Percentiles rank a stretch among this genome's conserved stretches.
Evolutionary conservation across 2,329 filamentous ascomycete species (phyloP).

Genomic region (Neofusicoccum cordaticola): DNA sequence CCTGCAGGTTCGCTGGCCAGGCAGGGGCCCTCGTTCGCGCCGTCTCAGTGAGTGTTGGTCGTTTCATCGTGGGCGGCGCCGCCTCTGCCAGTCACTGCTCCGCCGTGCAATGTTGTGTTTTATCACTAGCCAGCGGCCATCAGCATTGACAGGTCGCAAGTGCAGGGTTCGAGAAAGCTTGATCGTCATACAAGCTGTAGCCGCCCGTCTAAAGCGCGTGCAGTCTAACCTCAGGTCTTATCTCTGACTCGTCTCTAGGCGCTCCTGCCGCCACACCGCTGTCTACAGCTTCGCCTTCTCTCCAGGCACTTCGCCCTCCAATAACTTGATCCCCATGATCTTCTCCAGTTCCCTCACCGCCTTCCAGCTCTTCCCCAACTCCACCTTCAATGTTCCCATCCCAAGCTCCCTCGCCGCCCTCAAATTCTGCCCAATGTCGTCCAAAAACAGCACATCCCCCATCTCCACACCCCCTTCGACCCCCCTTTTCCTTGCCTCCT

Average conservation of each 20-base stretch:
- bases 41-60: too few relatives aligned
- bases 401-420: conserved; percentile 73
- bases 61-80: too few relatives aligned
- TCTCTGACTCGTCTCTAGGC: too few relatives aligned
- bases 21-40: too few relatives aligned
- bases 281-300: conserved; percentile 1
- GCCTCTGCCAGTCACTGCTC: too few relatives aligned
- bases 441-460: conserved; percentile 72
- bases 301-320: neutral
- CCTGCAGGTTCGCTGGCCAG: too few relatives aligned
- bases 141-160: too few relatives aligned
- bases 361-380: conserved; percentile 71
- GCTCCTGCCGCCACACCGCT: neutral
- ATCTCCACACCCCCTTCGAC: conserved; percentile 61
- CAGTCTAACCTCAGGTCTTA: neutral
- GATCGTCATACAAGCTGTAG: too few relatives aligned
- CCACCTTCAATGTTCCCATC: conserved; percentile 81
- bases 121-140: too few relatives aligned
- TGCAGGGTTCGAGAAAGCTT: too few relatives aligned
- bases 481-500: neutral
- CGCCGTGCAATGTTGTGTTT: too few relatives aligned
- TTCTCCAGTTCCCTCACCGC: conserved; percentile 79
- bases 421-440: conserved; percentile 92
- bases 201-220: too few relatives aligned
- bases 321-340: conserved; percentile 65